Evolutionary conservation across 2,329 filamentous ascomycete genomes (phyloP), one percentile per base, ranked within the genome.

Genomic region (Venturia carpophila): DNA sequence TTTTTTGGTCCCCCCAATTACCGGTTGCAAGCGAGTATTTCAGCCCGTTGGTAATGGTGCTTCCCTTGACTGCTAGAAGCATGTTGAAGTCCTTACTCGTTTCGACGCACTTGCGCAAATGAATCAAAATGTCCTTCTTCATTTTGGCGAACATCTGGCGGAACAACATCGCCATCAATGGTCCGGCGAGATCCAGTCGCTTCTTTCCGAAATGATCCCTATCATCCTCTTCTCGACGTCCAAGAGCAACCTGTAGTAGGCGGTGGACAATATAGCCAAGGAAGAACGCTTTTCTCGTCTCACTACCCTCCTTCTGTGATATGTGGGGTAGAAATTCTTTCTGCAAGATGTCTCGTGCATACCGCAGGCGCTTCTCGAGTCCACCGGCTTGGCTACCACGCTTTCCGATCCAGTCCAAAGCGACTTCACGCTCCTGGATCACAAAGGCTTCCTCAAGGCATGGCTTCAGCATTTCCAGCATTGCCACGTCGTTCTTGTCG

Each of bases 1-100:
- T 99, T 84, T 97, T 99, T 80, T 99, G 94, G 70, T 99, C 94
- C 73, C 94, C 95, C 95, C 94, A 99, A 78, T 99, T 99, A 69
- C 94, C 94, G 17, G 94, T 99, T 34, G 94, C 93, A 68, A 99
- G 82, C 63, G 94, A 97, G 78, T 99, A 99, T 75, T 97, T 96
- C 69, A 99, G 79, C 62, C 93, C 94, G 73, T 94, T 95, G 24
- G 92, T 96, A 69, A 99, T 83, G 24, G 94, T 96, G 68, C 87
- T 89, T 27, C 89, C 87, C 79, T 97, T 97, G 72, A 97, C 89
- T 70, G 92, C 94, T 66, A 96, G 84, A 17, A 90, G 90, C 52
- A 97, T 80, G 69, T 94, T 94, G 79, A 99, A 97, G 68, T 96
- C 90, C 67, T 87, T 85, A 76, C 89, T 90, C 64, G 87, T 87